Percentiles rank a stretch among this genome's conserved stretches.
These are phyloP conservation scores for Inonotus hispidus DNA, from an alignment of 1,284 basidiomycete species.

Conservation along the genomic window DNA sequence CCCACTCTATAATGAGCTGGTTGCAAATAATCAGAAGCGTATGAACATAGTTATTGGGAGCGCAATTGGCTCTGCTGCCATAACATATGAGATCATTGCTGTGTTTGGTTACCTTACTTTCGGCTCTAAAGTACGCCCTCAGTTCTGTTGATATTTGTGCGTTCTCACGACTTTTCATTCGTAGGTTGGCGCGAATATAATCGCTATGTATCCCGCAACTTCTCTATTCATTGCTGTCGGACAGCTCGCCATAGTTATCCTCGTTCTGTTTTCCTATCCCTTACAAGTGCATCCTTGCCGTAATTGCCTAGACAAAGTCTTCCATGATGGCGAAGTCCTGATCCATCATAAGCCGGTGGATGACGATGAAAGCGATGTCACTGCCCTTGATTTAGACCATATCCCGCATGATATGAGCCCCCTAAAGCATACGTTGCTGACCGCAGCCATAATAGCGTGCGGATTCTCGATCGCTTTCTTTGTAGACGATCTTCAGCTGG, in stretches of 20 bases:
- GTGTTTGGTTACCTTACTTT: constrained; percentile 95
- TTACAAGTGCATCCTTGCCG: constrained; percentile 92
- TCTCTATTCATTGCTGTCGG: constrained; percentile 91
- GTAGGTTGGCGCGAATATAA: constrained; percentile 85
- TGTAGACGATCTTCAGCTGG: constrained; percentile 78
- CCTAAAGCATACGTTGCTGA: constrained; percentile 72
- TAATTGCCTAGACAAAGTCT: constrained; percentile 88
- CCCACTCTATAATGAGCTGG: constrained; percentile 92
- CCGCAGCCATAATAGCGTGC: constrained; percentile 61
- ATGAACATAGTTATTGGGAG: constrained; percentile 86
- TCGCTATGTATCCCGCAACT: constrained; percentile 93
- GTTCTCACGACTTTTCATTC: constrained; percentile 5
- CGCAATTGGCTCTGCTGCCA: constrained; percentile 76
- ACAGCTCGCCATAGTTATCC: constrained; percentile 86
- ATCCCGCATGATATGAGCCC: constrained; percentile 59
- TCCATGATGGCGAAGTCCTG: constrained; percentile 41
- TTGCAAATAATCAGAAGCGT: constrained; percentile 71
- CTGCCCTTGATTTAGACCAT: constrained; percentile 44
- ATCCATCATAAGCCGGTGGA: constrained; percentile 26
- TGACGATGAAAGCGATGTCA: constrained; percentile 40
- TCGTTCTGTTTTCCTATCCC: constrained; percentile 90
- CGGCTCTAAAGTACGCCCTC: constrained; percentile 62
- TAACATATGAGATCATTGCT: constrained; percentile 81
- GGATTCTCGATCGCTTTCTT: constrained; percentile 80
- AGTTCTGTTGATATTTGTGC: neutral